phyloP scores from a whole-genome alignment of 2,329 filamentous ascomycete species.

The Penicillium sp. region DNA sequence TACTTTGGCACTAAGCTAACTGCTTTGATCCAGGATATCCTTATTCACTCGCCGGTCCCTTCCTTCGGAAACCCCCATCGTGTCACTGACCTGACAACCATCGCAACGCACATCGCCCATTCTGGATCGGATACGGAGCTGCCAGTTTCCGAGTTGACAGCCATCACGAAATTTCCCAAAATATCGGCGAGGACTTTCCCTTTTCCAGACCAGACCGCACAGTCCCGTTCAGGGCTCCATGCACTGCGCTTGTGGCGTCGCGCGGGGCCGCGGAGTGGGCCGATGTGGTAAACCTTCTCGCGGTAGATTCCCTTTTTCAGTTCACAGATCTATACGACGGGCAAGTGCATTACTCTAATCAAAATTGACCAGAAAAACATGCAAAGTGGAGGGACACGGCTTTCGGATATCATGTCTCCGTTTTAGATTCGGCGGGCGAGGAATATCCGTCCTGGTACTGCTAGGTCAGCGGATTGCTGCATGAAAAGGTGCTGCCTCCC shows the following conservation, averaged over 20 bases:
- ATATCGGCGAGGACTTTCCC: slow-evolving; percentile 3
- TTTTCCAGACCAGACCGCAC: neutral
- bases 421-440: neutral
- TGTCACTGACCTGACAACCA: neutral
- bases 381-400: neutral
- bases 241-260: slow-evolving; percentile 6
- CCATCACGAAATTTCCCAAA: neutral
- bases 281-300: slow-evolving; percentile 14
- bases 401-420: slow-evolving; percentile 6
- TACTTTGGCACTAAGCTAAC: too few species aligned
- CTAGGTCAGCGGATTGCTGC: neutral
- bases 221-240: neutral
- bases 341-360: neutral
- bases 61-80: neutral
- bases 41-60: neutral
- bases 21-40: neutral
- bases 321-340: slow-evolving; percentile 4
- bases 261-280: slow-evolving; percentile 5
- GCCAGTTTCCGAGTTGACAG: slow-evolving; percentile 6
- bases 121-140: slow-evolving; percentile 12
- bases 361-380: neutral
- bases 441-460: neutral
- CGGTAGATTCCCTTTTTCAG: slow-evolving; percentile 16
- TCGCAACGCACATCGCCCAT: neutral
- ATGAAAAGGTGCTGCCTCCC: neutral